phyloP scores from a whole-genome alignment of 2,329 filamentous ascomycete genomes.

The Esteya vermicola region DNA sequence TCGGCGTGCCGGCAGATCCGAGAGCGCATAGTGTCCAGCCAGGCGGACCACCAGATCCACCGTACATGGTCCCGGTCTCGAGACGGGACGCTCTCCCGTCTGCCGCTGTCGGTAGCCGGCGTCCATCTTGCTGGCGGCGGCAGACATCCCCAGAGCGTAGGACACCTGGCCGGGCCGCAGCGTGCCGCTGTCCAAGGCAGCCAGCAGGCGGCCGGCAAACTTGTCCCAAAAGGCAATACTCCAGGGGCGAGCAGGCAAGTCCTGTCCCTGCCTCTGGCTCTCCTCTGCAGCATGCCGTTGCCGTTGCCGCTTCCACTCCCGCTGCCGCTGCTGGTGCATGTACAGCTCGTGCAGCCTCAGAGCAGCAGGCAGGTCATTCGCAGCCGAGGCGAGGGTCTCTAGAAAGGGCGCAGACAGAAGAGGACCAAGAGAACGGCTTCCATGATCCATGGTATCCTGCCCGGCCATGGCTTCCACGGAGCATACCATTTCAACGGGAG shows the following conservation, averaged over 20 bases:
- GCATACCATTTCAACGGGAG: neutral
- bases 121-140: neutral
- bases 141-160: constrained; percentile 4
- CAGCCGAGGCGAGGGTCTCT: constrained; percentile 11
- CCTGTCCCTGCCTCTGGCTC: no score
- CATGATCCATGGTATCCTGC: no score
- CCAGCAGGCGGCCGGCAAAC: constrained; percentile 6
- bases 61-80: no score
- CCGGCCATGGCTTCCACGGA: constrained; percentile 5
- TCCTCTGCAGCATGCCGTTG: no score
- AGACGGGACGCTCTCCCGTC: no score
- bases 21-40: constrained; percentile 9
- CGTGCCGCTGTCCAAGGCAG: constrained; percentile 1
- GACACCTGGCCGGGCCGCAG: constrained; percentile 5
- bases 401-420: constrained; percentile 13
- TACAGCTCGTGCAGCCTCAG: constrained; percentile 11
- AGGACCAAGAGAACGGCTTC: no score
- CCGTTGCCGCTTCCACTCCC: no score
- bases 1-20: constrained; percentile 11
- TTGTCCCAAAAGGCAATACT: constrained; percentile 12
- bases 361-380: constrained; percentile 9
- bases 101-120: neutral
- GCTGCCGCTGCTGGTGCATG: neutral
- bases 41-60: constrained; percentile 11
- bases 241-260: constrained; percentile 7